Conservation (phyloP, 176 grass and related monocot species). For the Musa itinerans region DNA sequence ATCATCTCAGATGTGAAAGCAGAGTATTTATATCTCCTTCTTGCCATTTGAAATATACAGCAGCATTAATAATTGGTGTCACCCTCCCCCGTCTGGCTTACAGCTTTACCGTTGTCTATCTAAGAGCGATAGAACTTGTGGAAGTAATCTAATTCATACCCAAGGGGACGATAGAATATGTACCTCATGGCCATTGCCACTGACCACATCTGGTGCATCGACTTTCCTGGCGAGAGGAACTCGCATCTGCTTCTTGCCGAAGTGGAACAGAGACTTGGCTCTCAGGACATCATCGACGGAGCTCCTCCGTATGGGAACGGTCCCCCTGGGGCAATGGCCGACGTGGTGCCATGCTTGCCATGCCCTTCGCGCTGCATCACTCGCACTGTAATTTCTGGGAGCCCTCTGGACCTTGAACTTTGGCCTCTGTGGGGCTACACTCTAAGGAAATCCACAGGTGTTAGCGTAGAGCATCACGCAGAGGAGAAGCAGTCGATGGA, state of each 20-base stretch:
- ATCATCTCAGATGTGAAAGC: not conserved
- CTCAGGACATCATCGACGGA: constrained; percentile 58
- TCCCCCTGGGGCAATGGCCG: constrained; percentile 55
- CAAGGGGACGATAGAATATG: not conserved
- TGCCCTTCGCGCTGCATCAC: constrained; percentile 1
- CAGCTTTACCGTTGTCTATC: constrained; percentile 4
- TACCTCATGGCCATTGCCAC: constrained; percentile 95
- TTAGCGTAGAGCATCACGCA: not conserved
- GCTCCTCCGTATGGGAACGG: constrained; percentile 63
- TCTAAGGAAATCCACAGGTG: constrained; percentile 12
- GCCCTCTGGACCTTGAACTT: constrained; percentile 8
- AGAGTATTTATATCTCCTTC: not conserved
- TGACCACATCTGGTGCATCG: constrained; percentile 60
- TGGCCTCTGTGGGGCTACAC: constrained; percentile 19
- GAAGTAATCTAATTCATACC: not conserved
- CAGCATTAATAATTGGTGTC: constrained; percentile 12
- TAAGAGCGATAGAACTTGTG: no score
- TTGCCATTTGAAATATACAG: not conserved
- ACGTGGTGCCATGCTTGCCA: constrained; percentile 90
- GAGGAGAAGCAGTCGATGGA: not conserved
- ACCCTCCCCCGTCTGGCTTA: constrained; percentile 1
- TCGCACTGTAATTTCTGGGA: not conserved
- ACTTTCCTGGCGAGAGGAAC: constrained; percentile 24
- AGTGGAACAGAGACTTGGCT: constrained; percentile 56
- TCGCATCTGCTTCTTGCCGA: constrained; percentile 52